Conservation (phyloP, 1,284 basidiomycete species). For the Vanrija sp. region DNA sequence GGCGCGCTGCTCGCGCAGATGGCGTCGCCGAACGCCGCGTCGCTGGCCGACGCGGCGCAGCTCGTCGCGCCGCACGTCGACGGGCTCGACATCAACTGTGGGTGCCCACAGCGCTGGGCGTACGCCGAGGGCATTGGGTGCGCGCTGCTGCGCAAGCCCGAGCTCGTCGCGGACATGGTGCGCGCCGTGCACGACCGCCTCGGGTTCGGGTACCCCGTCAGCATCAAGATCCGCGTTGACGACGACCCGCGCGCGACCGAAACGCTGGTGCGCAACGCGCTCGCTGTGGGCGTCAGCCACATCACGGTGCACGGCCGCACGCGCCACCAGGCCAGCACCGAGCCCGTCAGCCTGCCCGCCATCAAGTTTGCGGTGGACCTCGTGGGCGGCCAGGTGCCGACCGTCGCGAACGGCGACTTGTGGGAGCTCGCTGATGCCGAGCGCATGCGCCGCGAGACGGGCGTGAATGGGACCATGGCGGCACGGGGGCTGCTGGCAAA, state of each 20-base stretch:
- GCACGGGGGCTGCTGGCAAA: slow-evolving; percentile 60
- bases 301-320: slow-evolving; percentile 60
- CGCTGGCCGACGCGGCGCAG: slow-evolving; percentile 58
- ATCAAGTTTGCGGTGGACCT: slow-evolving; percentile 56
- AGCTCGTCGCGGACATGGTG: slow-evolving; percentile 57
- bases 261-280: slow-evolving; percentile 52
- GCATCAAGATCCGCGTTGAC: slow-evolving; percentile 60
- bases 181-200: slow-evolving; percentile 54
- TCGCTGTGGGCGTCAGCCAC: slow-evolving; percentile 46
- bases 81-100: slow-evolving; percentile 59
- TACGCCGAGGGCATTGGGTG: slow-evolving; percentile 58
- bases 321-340: slow-evolving; percentile 54
- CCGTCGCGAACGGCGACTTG: slow-evolving; percentile 59
- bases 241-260: slow-evolving; percentile 54
- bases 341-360: slow-evolving; percentile 54
- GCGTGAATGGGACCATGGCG: slow-evolving; percentile 58
- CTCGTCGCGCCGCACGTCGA: slow-evolving; percentile 54
- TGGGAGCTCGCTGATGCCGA: slow-evolving; percentile 54
- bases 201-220: slow-evolving; percentile 56
- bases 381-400: slow-evolving; percentile 54
- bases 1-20: slow-evolving; percentile 58
- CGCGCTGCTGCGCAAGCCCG: slow-evolving; percentile 57
- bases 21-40: slow-evolving; percentile 53
- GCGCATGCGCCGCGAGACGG: slow-evolving; percentile 51
- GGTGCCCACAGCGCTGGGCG: slow-evolving; percentile 56